Percentiles rank a stretch among this genome's conserved stretches.
These are phyloP conservation scores for Cadophora malorum DNA, from an alignment of 2,329 filamentous ascomycete species.

Conservation along the genomic window DNA sequence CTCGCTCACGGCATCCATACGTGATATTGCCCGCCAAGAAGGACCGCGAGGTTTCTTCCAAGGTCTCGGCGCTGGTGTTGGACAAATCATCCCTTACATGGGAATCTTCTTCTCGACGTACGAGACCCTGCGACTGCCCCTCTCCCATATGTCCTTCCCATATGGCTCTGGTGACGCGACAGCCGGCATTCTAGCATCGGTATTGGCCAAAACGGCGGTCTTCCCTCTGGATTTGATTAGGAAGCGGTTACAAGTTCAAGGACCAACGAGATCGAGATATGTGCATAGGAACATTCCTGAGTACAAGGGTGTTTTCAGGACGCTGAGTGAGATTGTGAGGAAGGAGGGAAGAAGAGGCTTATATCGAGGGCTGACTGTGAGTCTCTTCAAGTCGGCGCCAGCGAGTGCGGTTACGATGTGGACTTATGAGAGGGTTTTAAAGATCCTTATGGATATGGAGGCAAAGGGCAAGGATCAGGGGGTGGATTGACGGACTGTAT, in stretches of 20 bases:
- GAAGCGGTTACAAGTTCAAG: constrained; percentile 94
- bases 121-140: constrained; percentile 71
- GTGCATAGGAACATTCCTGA: constrained; percentile 87
- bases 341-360: constrained; percentile 80
- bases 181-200: constrained; percentile 79
- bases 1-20: constrained; percentile 71
- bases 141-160: constrained; percentile 63
- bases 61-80: constrained; percentile 80
- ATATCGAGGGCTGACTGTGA: constrained; percentile 85
- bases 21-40: constrained; percentile 77
- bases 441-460: constrained; percentile 39
- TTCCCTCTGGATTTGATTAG: constrained; percentile 93
- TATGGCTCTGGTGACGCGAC: constrained; percentile 83
- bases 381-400: constrained; percentile 90
- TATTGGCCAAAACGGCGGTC: constrained; percentile 85
- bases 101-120: constrained; percentile 93
- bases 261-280: constrained; percentile 80
- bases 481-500: not conserved
- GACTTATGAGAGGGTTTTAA: constrained; percentile 71
- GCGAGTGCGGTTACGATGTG: constrained; percentile 79
- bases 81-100: constrained; percentile 95
- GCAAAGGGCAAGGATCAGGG: constrained; percentile 19
- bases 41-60: constrained; percentile 85
- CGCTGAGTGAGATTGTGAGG: constrained; percentile 70
- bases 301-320: constrained; percentile 71